Evolutionary conservation across 1,284 basidiomycete species (phyloP).

Genomic region (Hypsizygus ulmarius): DNA sequence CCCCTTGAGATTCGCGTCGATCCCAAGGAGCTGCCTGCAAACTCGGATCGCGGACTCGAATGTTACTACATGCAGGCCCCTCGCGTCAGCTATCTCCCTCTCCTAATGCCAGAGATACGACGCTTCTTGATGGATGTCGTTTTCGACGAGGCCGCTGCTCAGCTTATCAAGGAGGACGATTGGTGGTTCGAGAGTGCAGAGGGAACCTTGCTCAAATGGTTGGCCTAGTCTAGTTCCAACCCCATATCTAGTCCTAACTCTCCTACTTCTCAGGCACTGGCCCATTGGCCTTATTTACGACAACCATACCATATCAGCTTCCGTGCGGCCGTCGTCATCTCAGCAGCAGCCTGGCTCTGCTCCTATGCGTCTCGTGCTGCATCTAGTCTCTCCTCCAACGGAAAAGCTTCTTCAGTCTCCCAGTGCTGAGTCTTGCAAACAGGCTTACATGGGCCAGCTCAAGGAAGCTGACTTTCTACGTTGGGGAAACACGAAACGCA

Average conservation of each 20-base stretch:
- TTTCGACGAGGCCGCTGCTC: conserved; percentile 77
- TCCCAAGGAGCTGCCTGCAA: conserved; percentile 80
- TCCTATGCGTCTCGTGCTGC: conserved; percentile 78
- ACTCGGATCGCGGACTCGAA: conserved; percentile 82
- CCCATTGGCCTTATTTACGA: conserved; percentile 91
- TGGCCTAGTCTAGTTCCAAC: conserved; percentile 26
- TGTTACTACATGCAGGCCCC: conserved; percentile 86
- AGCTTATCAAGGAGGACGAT: conserved; percentile 74
- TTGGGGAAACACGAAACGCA: conserved; percentile 91
- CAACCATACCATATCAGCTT: conserved; percentile 64
- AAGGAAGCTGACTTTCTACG: conserved; percentile 95
- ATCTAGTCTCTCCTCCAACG: conserved; percentile 80
- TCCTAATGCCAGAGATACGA: conserved; percentile 84
- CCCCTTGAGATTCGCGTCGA: conserved; percentile 83
- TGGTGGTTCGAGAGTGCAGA: conserved; percentile 94
- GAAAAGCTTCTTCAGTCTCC: conserved; percentile 83
- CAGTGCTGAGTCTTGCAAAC: conserved; percentile 79
- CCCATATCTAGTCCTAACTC: neutral
- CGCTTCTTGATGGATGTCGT: conserved; percentile 87
- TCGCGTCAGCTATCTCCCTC: conserved; percentile 85
- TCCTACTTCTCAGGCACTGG: conserved; percentile 75
- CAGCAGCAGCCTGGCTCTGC: conserved; percentile 42
- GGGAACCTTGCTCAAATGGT: conserved; percentile 80
- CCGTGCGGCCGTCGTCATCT: conserved; percentile 46
- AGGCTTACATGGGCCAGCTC: conserved; percentile 88